Evolutionary conservation across 345 rosid species (phyloP), one percentile per base, ranked within the genome.

Genomic region (Conringia planisiliqua): DNA sequence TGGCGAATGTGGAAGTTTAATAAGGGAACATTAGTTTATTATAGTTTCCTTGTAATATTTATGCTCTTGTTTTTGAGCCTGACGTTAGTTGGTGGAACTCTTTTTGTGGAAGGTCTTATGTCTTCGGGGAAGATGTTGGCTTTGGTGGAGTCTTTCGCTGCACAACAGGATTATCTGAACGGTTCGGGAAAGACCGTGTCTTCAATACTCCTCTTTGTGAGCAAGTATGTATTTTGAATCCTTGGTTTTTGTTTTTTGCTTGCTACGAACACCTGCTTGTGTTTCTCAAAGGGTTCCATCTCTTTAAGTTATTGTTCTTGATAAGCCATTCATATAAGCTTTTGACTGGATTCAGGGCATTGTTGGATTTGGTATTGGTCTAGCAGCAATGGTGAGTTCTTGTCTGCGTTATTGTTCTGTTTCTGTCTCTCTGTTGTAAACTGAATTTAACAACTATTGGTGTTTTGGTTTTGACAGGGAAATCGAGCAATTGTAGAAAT

Each of bases 111-210:
- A 90, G 96, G 33, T 81, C 95, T 60, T 92, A 83, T 70, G 89
- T 92, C 12, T 90, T 92, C 74, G 98, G 98, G 72, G 98, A 92
- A 82, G 98, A 90, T 83, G 98, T 92, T 59, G 73, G 96, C 73
- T 92, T 92, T 77, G 98, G 98, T 62, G 96, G 96, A 58, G 98
- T 90, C 36, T 92, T 92, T 44, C 98, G 98, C 46, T 92, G 98
- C 81, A 88, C 96, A 6, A 79, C 90, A 2, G 96, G 98, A 63
- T 83, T 92, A 46, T 88, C 91, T 52, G 95, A 89, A 63, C 83
- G 84, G 22, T 92, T 85, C 60, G 98, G 98, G 43, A 92, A 86
- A 83, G 68, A 63, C 50, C 82, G 96, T 60, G 98, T 92, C 48
- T 92, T 92, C 77, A 92, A 90, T 55, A 89, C 98, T 78, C 98